Conservation (phyloP, 2,329 filamentous ascomycete genomes). For the Fusarium phyllophilum region DNA sequence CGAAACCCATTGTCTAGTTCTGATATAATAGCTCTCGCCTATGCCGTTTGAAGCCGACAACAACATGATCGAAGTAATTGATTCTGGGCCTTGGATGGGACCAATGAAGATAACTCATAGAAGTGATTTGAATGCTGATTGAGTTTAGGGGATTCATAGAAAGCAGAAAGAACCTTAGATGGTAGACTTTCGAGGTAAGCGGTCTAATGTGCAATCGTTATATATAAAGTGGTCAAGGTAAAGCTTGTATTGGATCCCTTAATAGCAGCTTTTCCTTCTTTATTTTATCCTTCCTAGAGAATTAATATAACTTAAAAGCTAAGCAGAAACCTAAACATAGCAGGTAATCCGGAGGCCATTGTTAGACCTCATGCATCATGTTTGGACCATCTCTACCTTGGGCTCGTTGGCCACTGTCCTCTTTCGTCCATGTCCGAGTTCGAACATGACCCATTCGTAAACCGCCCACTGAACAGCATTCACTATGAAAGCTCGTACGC, state of each 20-base stretch:
- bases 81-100: background rate
- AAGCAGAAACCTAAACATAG: background rate
- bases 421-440: slow-evolving; percentile 53
- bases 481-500: slow-evolving; percentile 86
- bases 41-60: background rate
- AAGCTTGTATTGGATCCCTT: background rate
- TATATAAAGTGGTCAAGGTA: background rate
- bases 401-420: slow-evolving; percentile 1
- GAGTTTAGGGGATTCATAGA: background rate
- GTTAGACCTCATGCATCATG: background rate
- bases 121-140: background rate
- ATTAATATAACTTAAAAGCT: background rate
- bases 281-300: background rate
- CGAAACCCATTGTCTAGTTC: background rate
- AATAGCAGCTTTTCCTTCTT: background rate
- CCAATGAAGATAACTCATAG: background rate
- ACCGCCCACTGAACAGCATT: slow-evolving; percentile 94
- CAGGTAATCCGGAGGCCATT: slow-evolving; percentile 20
- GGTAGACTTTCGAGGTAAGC: background rate
- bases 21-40: background rate
- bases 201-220: background rate
- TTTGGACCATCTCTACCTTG: background rate
- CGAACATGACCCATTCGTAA: slow-evolving; percentile 87
- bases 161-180: background rate
- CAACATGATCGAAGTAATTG: background rate